phyloP scores from a whole-genome alignment of 2,329 filamentous ascomycete species.

The Pseudogymnoascus sp. region DNA sequence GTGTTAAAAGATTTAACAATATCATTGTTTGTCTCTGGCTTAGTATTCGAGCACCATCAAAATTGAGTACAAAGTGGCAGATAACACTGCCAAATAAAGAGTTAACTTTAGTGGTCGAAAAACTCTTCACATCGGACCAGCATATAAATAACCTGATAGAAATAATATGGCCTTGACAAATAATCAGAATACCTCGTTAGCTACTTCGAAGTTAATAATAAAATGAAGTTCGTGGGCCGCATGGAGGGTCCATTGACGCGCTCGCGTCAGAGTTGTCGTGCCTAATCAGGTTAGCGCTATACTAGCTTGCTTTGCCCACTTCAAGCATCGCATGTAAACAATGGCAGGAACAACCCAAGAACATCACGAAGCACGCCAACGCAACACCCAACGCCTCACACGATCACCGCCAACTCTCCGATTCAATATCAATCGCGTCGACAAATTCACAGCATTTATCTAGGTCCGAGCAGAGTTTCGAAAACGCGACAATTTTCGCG shows the following conservation, averaged over 20 bases:
- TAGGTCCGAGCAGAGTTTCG: not conserved
- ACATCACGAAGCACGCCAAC: conserved; percentile 7
- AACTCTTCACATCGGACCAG: not conserved
- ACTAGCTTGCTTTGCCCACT: conserved; percentile 2
- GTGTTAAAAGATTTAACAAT: not conserved
- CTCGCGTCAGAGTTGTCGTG: conserved; percentile 4
- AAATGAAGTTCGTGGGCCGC: not conserved
- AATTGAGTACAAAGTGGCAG: not conserved
- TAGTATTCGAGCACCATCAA: not conserved
- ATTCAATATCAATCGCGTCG: not conserved
- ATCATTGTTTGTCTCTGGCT: not conserved
- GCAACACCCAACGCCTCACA: not conserved
- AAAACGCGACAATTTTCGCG: conserved; percentile 6
- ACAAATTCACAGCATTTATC: not conserved
- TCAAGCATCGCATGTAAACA: conserved; percentile 1
- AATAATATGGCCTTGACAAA: not conserved
- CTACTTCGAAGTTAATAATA: not conserved
- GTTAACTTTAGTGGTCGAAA: not conserved
- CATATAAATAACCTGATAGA: not conserved
- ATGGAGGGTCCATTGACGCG: not conserved
- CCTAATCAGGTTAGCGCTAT: conserved; percentile 1
- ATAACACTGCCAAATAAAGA: not conserved
- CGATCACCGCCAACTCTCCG: not conserved
- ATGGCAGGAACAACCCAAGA: conserved; percentile 7
- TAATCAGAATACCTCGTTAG: not conserved